Evolutionary conservation across 2,329 filamentous ascomycete species (phyloP).

Genomic region (Fonsecaea erecta): DNA sequence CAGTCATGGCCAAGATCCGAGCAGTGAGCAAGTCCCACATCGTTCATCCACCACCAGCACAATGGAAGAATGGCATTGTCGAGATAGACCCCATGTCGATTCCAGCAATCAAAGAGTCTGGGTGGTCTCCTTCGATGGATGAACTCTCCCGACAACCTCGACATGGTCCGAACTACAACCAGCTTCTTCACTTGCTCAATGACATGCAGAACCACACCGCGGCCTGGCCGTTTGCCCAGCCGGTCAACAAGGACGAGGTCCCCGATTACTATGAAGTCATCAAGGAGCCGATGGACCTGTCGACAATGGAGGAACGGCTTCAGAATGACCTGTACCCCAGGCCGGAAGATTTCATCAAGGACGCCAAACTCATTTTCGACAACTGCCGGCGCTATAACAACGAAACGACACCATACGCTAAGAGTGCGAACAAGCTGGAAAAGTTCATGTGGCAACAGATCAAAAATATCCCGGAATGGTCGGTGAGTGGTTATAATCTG

Average conservation of each 20-base stretch:
- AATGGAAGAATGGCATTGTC: conserved; percentile 77
- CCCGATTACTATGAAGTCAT: conserved; percentile 99
- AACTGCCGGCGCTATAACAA: conserved; percentile 98
- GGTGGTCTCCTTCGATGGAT: conserved; percentile 98
- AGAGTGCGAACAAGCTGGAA: conserved; percentile 89
- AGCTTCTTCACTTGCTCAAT: conserved; percentile 88
- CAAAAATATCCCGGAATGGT: conserved; percentile 91
- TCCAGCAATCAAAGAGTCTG: conserved; percentile 84
- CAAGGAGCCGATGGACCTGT: conserved; percentile 94
- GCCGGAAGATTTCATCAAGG: conserved; percentile 89
- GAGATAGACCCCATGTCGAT: conserved; percentile 86
- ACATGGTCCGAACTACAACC: conserved; percentile 94
- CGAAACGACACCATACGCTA: conserved; percentile 91
- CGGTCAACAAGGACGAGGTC: conserved; percentile 94
- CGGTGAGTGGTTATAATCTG: conserved; percentile 49
- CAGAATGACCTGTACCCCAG: conserved; percentile 90
- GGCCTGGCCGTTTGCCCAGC: conserved; percentile 92
- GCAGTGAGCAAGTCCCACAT: conserved; percentile 88
- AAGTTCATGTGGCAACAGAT: conserved; percentile 96
- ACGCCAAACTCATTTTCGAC: conserved; percentile 86
- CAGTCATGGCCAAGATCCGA: conserved; percentile 90
- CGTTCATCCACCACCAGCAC: conserved; percentile 79
- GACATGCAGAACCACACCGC: conserved; percentile 92
- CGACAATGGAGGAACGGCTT: conserved; percentile 93
- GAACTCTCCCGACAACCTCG: conserved; percentile 91